These are phyloP conservation scores for Saksenaea vasiformis DNA, from an alignment of 371 early-diverging fungal genomes.

Conservation along the genomic window DNA sequence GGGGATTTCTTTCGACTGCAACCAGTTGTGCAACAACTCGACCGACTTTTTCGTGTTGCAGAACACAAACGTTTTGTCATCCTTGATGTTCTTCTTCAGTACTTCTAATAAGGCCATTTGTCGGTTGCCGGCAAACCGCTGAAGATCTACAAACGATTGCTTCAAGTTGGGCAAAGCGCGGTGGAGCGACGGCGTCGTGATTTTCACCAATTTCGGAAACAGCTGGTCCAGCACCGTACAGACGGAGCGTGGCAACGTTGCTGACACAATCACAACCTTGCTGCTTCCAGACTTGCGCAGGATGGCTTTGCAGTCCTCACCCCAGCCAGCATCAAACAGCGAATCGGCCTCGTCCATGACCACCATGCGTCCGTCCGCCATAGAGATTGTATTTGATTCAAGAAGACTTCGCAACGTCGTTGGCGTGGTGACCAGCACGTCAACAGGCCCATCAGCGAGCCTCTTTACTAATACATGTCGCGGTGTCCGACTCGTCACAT, in stretches of 20 bases:
- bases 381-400: constrained; percentile 50
- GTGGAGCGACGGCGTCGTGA: constrained; percentile 87
- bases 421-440: constrained; percentile 86
- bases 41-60: constrained; percentile 81
- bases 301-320: constrained; percentile 55
- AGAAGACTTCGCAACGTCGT: constrained; percentile 50
- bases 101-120: constrained; percentile 73
- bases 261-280: constrained; percentile 72
- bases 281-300: constrained; percentile 21
- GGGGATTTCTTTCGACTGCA: constrained; percentile 60
- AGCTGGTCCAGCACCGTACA: constrained; percentile 57
- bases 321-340: constrained; percentile 84
- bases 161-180: constrained; percentile 72
- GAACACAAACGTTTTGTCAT: constrained; percentile 74
- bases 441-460: constrained; percentile 62
- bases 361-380: constrained; percentile 62
- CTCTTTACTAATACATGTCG: constrained; percentile 40
- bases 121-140: constrained; percentile 61
- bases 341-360: constrained; percentile 96
- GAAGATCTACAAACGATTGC: constrained; percentile 77
- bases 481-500: constrained; percentile 47
- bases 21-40: constrained; percentile 59
- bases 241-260: constrained; percentile 86
- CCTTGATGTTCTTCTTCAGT: constrained; percentile 64
- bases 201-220: constrained; percentile 61